Conservation (phyloP, 2,329 filamentous ascomycete species). For the Pseudogymnoascus sp. region DNA sequence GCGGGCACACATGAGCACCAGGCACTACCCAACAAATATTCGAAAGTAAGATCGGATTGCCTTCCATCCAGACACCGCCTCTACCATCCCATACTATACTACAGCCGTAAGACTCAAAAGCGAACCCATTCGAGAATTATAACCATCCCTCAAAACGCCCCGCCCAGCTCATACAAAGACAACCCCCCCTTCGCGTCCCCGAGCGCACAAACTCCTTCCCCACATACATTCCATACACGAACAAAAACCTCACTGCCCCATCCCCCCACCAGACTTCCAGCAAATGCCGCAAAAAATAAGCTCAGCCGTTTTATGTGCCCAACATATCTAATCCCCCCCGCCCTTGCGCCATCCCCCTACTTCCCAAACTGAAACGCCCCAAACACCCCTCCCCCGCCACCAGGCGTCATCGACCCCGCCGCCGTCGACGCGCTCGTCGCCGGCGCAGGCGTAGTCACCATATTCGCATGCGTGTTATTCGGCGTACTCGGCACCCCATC, state of each 20-base stretch:
- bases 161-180: neutral
- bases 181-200: neutral
- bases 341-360: slow-evolving; percentile 4
- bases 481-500: slow-evolving; percentile 55
- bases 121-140: neutral
- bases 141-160: neutral
- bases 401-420: slow-evolving; percentile 70
- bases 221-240: neutral
- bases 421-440: slow-evolving; percentile 45
- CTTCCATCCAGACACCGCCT: neutral
- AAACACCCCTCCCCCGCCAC: slow-evolving; percentile 67
- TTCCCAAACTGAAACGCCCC: slow-evolving; percentile 51
- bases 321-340: neutral
- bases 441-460: slow-evolving; percentile 41
- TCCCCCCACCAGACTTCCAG: neutral
- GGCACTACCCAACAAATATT: neutral
- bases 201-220: neutral
- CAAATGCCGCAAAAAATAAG: slow-evolving; percentile 3
- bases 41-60: neutral
- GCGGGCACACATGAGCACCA: neutral
- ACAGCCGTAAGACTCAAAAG: neutral
- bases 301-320: neutral
- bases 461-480: slow-evolving; percentile 57
- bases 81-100: neutral
- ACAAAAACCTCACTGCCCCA: neutral